Percentiles rank a stretch among this genome's conserved stretches.
Conservation (phyloP, 306 rosid genomes). For the Fagus crenata region DNA sequence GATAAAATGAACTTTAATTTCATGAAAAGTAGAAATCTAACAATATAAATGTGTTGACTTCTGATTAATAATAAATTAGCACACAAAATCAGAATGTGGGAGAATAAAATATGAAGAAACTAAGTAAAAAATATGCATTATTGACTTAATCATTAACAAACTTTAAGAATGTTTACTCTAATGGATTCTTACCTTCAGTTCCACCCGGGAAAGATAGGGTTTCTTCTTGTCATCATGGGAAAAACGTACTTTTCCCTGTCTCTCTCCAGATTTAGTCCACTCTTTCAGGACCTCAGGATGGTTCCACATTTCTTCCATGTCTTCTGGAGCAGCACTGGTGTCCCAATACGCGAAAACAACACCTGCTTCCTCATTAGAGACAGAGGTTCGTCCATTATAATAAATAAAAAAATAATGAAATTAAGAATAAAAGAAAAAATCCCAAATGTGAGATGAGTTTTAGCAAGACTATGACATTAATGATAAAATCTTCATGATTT, state of each 20-base stretch:
- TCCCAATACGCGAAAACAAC: slow-evolving; percentile 55
- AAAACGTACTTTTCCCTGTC: slow-evolving; percentile 57
- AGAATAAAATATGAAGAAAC: neutral
- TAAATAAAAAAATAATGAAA: neutral
- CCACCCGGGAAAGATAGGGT: slow-evolving; percentile 74
- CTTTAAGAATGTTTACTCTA: neutral
- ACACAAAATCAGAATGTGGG: slow-evolving; percentile 11
- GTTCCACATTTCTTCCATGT: slow-evolving; percentile 88
- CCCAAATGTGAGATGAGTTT: neutral
- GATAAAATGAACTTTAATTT: neutral
- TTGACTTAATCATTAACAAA: neutral
- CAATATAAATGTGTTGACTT: neutral
- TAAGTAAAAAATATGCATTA: neutral
- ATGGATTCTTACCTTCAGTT: slow-evolving; percentile 62
- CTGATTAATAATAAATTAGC: slow-evolving; percentile 5
- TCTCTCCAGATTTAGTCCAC: slow-evolving; percentile 71
- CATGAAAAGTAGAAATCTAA: neutral
- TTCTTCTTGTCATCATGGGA: slow-evolving; percentile 56
- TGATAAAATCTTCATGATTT: neutral
- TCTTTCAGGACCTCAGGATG: slow-evolving; percentile 59
- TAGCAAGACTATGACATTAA: neutral
- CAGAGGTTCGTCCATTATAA: neutral
- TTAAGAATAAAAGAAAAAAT: neutral
- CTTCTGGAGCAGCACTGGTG: slow-evolving; percentile 60
- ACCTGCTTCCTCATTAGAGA: slow-evolving; percentile 31